These are phyloP conservation scores for Pichia kudriavzevii DNA, from an alignment of 1,139 yeast species.

Conservation along the genomic window DNA sequence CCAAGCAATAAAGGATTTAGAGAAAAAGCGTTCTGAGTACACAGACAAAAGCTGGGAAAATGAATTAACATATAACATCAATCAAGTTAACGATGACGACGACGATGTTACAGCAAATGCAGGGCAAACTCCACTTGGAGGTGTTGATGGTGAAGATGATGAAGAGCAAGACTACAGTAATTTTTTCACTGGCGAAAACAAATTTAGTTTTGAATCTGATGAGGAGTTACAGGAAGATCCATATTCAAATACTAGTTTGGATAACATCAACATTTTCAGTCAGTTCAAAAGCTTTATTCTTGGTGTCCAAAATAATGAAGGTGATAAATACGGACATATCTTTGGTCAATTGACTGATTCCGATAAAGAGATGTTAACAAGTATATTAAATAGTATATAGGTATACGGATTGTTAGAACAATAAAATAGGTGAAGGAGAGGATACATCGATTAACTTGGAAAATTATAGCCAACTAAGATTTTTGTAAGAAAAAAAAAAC, in stretches of 20 bases:
- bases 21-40: slow-evolving; percentile 52
- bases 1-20: slow-evolving; percentile 56
- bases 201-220: slow-evolving; percentile 17
- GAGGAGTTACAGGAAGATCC: slow-evolving; percentile 66
- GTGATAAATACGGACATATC: slow-evolving; percentile 27
- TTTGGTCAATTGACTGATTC: slow-evolving; percentile 8
- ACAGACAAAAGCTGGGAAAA: slow-evolving; percentile 30
- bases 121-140: slow-evolving; percentile 33
- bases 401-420: not conserved
- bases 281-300: slow-evolving; percentile 39
- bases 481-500: no score
- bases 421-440: no score
- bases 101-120: slow-evolving; percentile 38
- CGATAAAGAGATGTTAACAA: slow-evolving; percentile 7
- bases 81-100: slow-evolving; percentile 31
- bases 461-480: no score
- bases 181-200: slow-evolving; percentile 13
- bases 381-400: slow-evolving; percentile 9
- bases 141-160: slow-evolving; percentile 31
- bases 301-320: slow-evolving; percentile 31
- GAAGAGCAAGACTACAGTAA: slow-evolving; percentile 17
- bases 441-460: no score
- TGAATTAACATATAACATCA: slow-evolving; percentile 20
- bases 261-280: slow-evolving; percentile 56
- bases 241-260: slow-evolving; percentile 69